These are phyloP conservation scores for Cyberlindnera japonica DNA, from an alignment of 805 yeast genomes.

Conservation along the genomic window DNA sequence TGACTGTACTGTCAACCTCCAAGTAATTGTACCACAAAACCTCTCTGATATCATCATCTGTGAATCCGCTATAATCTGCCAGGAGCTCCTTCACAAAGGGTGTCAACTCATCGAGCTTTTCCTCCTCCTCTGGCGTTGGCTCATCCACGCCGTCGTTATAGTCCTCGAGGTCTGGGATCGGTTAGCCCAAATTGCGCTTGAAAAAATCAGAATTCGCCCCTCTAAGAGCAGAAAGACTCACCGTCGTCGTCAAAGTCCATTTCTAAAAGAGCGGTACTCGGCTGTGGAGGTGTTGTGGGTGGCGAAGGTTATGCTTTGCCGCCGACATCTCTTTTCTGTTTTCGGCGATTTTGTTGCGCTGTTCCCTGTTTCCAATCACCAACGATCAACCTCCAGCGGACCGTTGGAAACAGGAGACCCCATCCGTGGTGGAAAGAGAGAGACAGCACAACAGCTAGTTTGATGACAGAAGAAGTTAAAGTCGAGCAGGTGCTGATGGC, in stretches of 20 bases:
- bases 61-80: slow-evolving; percentile 36
- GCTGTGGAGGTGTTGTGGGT: not conserved
- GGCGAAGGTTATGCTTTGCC: not conserved
- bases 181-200: not conserved
- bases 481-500: slow-evolving; percentile 4
- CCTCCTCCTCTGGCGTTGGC: slow-evolving; percentile 38
- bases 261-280: not conserved
- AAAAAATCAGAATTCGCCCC: too few relatives aligned
- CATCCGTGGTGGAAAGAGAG: too few relatives aligned
- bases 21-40: slow-evolving; percentile 57
- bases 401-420: too few relatives aligned
- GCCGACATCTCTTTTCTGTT: not conserved
- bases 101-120: slow-evolving; percentile 38
- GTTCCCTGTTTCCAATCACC: too few relatives aligned
- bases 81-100: slow-evolving; percentile 40
- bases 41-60: slow-evolving; percentile 51
- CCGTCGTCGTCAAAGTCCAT: slow-evolving; percentile 27
- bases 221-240: slow-evolving; percentile 14
- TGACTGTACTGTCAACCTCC: slow-evolving; percentile 48
- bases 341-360: too few relatives aligned
- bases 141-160: slow-evolving; percentile 29
- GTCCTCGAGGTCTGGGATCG: slow-evolving; percentile 23
- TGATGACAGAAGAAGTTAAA: slow-evolving; percentile 6
- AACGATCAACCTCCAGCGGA: too few relatives aligned
- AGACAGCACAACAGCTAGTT: too few relatives aligned